Conservation (phyloP, 2,329 filamentous ascomycete genomes). For the Epicoccum nigrum region DNA sequence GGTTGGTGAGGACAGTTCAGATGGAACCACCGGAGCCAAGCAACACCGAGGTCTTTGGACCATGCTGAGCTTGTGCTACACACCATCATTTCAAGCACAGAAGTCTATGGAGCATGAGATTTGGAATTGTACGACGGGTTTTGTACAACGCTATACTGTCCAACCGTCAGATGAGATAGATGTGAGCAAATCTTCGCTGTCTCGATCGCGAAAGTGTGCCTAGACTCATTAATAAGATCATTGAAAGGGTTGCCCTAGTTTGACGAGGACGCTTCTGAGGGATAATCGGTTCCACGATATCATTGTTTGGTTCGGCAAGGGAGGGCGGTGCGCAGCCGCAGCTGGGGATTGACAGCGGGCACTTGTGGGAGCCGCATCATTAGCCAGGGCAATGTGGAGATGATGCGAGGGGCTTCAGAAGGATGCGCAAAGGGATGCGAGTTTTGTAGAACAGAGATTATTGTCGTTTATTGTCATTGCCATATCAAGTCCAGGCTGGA, state of each 20-base stretch:
- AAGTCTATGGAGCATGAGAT: constrained; percentile 6
- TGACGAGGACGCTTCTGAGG: constrained; percentile 26
- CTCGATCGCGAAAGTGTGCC: not conserved
- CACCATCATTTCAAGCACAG: constrained; percentile 18
- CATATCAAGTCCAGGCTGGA: not conserved
- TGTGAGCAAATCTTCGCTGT: not conserved
- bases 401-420: constrained; percentile 7
- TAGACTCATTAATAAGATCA: constrained; percentile 1
- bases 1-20: constrained; percentile 1
- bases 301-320: constrained; percentile 12
- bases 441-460: not conserved
- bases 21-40: constrained; percentile 3
- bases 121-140: constrained; percentile 10
- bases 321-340: constrained; percentile 18
- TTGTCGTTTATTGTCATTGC: not conserved
- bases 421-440: constrained; percentile 5
- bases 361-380: constrained; percentile 29
- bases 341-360: constrained; percentile 24
- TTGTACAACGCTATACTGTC: constrained; percentile 3
- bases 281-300: constrained; percentile 6
- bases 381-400: constrained; percentile 16
- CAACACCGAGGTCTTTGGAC: not conserved
- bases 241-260: constrained; percentile 18
- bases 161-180: constrained; percentile 1
- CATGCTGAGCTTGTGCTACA: constrained; percentile 20